phyloP scores from a whole-genome alignment of 2,329 filamentous ascomycete genomes.

The Hypoxylon sp. region DNA sequence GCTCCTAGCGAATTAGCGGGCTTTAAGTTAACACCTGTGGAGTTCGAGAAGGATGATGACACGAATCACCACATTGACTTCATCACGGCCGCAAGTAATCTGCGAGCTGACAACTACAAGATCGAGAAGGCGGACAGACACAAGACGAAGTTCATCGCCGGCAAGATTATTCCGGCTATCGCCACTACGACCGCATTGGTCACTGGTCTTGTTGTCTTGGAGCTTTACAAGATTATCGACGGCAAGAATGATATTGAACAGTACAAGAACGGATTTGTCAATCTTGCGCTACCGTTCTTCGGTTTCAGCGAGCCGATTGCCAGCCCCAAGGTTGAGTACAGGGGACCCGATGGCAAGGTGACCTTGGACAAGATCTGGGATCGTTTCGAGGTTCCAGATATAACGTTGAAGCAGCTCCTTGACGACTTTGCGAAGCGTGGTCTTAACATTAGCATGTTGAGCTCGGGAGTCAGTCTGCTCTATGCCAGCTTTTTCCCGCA shows the following conservation, averaged over 20 bases:
- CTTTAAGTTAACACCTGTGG: slow-evolving; percentile 90
- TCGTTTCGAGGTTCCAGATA: slow-evolving; percentile 89
- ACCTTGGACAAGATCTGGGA: slow-evolving; percentile 98
- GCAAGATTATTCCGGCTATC: slow-evolving; percentile 99
- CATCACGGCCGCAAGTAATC: slow-evolving; percentile 96
- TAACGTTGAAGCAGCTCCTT: slow-evolving; percentile 87
- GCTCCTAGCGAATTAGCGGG: slow-evolving; percentile 83
- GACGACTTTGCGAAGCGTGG: slow-evolving; percentile 85
- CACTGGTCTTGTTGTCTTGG: slow-evolving; percentile 90
- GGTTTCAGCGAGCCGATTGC: slow-evolving; percentile 97
- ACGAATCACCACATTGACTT: slow-evolving; percentile 99
- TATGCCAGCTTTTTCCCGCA: slow-evolving; percentile 94
- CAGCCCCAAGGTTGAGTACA: slow-evolving; percentile 92
- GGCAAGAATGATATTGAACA: slow-evolving; percentile 97
- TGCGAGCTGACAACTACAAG: slow-evolving; percentile 98
- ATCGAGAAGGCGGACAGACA: slow-evolving; percentile 92
- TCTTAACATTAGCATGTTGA: slow-evolving; percentile 89
- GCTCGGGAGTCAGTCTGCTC: slow-evolving; percentile 94
- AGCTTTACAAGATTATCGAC: slow-evolving; percentile 96
- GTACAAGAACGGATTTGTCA: slow-evolving; percentile 99
- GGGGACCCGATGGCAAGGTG: slow-evolving; percentile 82
- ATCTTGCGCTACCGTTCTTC: slow-evolving; percentile 95
- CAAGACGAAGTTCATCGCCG: slow-evolving; percentile 99
- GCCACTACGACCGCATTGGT: slow-evolving; percentile 97
- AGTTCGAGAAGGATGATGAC: slow-evolving; percentile 99